Evolutionary conservation across 148 eudicot genomes (phyloP).

Genomic region (Amaranthus cruentus): DNA sequence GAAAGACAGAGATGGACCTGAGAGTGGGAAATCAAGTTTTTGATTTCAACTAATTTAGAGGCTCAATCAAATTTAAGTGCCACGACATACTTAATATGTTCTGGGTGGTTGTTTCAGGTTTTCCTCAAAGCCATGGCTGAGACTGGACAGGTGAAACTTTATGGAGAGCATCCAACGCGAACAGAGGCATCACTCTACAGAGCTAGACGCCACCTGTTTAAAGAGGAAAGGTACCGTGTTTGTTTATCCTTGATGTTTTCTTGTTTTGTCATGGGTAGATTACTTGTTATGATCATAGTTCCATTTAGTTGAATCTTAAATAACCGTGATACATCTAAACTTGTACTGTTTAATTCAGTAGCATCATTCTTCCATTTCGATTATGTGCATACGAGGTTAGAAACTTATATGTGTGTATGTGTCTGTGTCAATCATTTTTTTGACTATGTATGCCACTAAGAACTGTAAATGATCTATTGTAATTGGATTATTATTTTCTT

Average conservation of each 20-base stretch:
- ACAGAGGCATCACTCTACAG: constrained; percentile 89
- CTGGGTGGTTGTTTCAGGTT: constrained; percentile 41
- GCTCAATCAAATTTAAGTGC: neutral
- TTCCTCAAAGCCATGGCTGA: constrained; percentile 99
- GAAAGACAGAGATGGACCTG: neutral
- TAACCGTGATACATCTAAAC: neutral
- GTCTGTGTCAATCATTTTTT: no score
- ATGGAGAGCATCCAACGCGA: constrained; percentile 82
- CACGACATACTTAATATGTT: neutral
- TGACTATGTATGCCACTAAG: no score
- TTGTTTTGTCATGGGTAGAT: neutral
- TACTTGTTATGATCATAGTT: neutral
- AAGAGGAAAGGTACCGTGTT: constrained; percentile 76
- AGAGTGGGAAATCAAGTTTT: neutral
- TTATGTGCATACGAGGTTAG: no score
- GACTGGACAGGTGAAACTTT: constrained; percentile 92
- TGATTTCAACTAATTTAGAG: neutral
- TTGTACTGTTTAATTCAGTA: neutral
- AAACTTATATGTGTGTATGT: no score
- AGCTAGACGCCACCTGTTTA: constrained; percentile 90
- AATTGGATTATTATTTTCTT: no score
- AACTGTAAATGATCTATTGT: no score
- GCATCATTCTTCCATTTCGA: neutral
- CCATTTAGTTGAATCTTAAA: neutral
- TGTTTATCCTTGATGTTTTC: constrained; percentile 6